These are phyloP conservation scores for Lasiosphaeris hirsuta DNA, from an alignment of 495 filamentous ascomycete species.

Conservation along the genomic window DNA sequence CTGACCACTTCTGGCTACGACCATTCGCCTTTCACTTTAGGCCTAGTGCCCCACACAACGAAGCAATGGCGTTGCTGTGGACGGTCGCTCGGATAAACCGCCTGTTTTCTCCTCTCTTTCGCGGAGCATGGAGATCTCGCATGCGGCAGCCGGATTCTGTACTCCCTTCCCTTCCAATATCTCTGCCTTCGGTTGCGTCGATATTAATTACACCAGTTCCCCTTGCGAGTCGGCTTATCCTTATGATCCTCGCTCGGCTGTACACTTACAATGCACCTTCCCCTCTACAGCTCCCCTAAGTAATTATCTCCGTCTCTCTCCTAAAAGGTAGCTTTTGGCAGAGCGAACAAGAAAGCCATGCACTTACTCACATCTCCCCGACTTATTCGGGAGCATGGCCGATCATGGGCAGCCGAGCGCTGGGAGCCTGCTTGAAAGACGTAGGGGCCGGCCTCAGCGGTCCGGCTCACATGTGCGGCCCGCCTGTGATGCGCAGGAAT, in stretches of 20 bases:
- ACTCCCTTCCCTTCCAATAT: conserved; percentile 19
- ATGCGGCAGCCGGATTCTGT: conserved; percentile 19
- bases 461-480: too few species aligned
- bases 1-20: conserved; percentile 4
- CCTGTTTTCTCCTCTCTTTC: conserved; percentile 1
- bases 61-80: conserved; percentile 4
- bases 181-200: conserved; percentile 3
- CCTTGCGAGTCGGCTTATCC: neutral
- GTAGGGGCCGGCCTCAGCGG: too few species aligned
- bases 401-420: too few species aligned
- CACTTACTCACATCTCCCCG: too few species aligned
- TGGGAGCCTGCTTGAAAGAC: too few species aligned
- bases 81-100: conserved; percentile 19
- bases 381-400: too few species aligned
- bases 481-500: neutral
- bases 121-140: conserved; percentile 3
- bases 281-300: neutral
- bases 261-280: neutral
- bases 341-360: too few species aligned
- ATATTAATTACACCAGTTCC: conserved; percentile 12
- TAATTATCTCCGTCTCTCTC: neutral
- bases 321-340: neutral
- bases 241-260: neutral
- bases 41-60: conserved; percentile 5
- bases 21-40: neutral